Evolutionary conservation across 495 filamentous ascomycete species (phyloP).

Genomic region (Podospora australis): DNA sequence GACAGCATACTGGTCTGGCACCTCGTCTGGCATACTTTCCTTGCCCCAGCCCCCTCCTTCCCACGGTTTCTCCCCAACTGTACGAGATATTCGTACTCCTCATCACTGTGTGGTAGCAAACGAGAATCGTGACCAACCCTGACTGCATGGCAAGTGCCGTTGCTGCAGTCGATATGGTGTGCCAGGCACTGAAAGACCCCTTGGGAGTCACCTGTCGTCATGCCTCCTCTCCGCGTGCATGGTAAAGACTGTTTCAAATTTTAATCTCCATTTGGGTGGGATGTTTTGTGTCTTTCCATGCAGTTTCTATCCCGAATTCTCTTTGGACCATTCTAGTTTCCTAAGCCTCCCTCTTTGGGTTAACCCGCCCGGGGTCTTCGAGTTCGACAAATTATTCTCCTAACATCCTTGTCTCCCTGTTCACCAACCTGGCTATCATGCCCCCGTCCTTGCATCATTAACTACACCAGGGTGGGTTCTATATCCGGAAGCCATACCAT

Average conservation of each 20-base stretch:
- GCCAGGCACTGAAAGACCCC: slow-evolving; percentile 8
- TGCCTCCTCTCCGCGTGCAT: slow-evolving; percentile 41
- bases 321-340: slow-evolving; percentile 25
- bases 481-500: slow-evolving; percentile 47
- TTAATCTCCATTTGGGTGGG: slow-evolving; percentile 35
- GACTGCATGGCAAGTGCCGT: slow-evolving; percentile 15
- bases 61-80: slow-evolving; percentile 7
- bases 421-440: slow-evolving; percentile 34
- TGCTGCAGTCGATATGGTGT: slow-evolving; percentile 7
- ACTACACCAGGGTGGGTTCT: slow-evolving; percentile 41
- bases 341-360: slow-evolving; percentile 34
- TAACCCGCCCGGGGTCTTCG: slow-evolving; percentile 30
- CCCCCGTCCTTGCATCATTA: slow-evolving; percentile 44
- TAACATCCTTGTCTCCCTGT: slow-evolving; percentile 20
- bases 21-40: slow-evolving; percentile 2
- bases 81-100: slow-evolving; percentile 2
- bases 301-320: slow-evolving; percentile 35
- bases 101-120: slow-evolving; percentile 3
- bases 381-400: slow-evolving; percentile 24
- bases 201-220: slow-evolving; percentile 38
- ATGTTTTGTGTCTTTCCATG: slow-evolving; percentile 42
- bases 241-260: slow-evolving; percentile 45
- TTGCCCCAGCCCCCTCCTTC: slow-evolving; percentile 5
- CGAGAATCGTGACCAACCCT: slow-evolving; percentile 11
- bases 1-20: background rate